A percentile compares a stretch with the other conserved stretches of the same genome.
Evolutionary conservation across 2,329 filamentous ascomycete genomes (phyloP).

Genomic region (Botrytis deweyae): DNA sequence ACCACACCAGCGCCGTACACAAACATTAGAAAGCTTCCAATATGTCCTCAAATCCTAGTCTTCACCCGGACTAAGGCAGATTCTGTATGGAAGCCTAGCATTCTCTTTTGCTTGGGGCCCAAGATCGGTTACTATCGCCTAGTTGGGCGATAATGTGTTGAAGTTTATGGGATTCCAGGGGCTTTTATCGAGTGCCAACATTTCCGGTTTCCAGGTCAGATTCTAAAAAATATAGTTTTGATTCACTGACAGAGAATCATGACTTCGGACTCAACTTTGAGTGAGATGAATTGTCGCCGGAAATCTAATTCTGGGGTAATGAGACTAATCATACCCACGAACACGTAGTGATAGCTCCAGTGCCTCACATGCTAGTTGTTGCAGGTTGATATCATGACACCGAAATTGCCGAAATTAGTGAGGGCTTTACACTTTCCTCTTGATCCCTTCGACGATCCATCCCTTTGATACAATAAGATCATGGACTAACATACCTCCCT

Average conservation of each 20-base stretch:
- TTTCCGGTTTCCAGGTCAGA: not conserved
- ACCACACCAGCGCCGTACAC: too few relatives aligned
- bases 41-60: too few relatives aligned
- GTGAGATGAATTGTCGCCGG: not conserved
- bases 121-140: too few relatives aligned
- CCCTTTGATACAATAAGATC: not conserved
- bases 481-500: not conserved
- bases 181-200: not conserved
- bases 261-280: not conserved
- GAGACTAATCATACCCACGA: not conserved
- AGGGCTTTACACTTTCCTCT: not conserved
- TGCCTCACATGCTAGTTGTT: not conserved
- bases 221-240: not conserved
- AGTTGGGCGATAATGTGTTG: not conserved
- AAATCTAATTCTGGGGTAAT: not conserved
- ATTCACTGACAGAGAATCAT: not conserved
- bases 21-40: too few relatives aligned
- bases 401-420: not conserved
- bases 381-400: not conserved
- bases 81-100: too few relatives aligned
- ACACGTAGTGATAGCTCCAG: not conserved
- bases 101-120: too few relatives aligned
- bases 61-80: fast-evolving
- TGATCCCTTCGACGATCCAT: not conserved
- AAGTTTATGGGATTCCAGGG: not conserved